Evolutionary conservation across 352 stramenopile species (phyloP).

Genomic region (Phytopythium chamaehyphon): DNA sequence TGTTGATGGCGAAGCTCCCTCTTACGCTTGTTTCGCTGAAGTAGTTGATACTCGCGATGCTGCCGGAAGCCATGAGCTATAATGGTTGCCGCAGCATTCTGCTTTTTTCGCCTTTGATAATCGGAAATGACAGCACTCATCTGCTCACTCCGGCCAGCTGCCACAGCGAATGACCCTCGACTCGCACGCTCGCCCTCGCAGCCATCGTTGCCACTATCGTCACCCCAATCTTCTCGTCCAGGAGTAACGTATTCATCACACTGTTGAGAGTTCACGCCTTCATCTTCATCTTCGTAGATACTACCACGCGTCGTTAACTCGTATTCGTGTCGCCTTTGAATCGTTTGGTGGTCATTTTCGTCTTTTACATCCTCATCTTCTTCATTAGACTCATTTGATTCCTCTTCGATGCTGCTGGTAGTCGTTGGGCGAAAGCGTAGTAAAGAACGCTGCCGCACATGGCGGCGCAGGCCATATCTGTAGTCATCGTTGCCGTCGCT

Average conservation of each 20-base stretch:
- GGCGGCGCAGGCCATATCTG: too few species aligned
- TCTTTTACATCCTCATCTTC: conserved; percentile 12
- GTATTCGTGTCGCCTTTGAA: conserved; percentile 2
- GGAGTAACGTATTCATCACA: too few species aligned
- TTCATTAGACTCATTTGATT: conserved; percentile 8
- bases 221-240: too few species aligned
- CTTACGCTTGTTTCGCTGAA: background rate
- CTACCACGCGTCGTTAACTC: background rate
- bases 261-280: background rate
- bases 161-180: conserved; percentile 1
- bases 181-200: too few species aligned
- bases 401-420: background rate
- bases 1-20: background rate
- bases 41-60: conserved; percentile 2
- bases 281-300: background rate
- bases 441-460: background rate
- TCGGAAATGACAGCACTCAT: conserved; percentile 13
- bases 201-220: too few species aligned
- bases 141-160: background rate
- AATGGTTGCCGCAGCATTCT: conserved; percentile 18
- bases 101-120: conserved; percentile 8
- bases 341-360: background rate
- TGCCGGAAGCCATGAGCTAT: conserved; percentile 29
- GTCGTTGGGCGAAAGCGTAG: background rate
- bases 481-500: too few species aligned